Evolutionary conservation across 2,329 filamentous ascomycete genomes (phyloP).

Genomic region (Dothistroma septosporum): DNA sequence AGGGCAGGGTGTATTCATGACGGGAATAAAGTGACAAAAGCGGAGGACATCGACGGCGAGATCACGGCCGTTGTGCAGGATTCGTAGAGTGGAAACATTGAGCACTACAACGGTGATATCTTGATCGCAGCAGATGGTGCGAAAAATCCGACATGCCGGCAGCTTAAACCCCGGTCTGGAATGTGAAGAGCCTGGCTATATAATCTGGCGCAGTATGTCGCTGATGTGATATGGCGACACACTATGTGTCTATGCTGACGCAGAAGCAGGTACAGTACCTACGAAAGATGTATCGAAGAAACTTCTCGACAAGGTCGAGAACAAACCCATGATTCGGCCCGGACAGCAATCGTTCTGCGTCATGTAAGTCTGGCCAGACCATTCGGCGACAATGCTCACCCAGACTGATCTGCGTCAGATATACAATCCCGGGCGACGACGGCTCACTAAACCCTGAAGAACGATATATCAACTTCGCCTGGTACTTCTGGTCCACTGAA

Average conservation of each 20-base stretch:
- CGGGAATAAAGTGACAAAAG: constrained; percentile 13
- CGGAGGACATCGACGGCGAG: constrained; percentile 5
- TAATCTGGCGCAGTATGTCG: constrained; percentile 20
- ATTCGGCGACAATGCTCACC: not conserved
- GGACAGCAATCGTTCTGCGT: constrained; percentile 17
- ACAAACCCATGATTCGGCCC: constrained; percentile 12
- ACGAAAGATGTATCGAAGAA: constrained; percentile 10
- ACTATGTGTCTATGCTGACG: not conserved
- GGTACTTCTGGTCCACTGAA: constrained; percentile 24
- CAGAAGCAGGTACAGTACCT: constrained; percentile 9
- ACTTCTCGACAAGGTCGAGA: constrained; percentile 11
- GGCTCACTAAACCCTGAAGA: constrained; percentile 25
- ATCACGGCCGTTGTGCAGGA: constrained; percentile 13
- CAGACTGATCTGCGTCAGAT: constrained; percentile 9
- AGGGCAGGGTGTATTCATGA: constrained; percentile 9
- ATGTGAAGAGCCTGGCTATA: constrained; percentile 22
- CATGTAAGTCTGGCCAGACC: constrained; percentile 6
- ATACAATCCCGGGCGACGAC: constrained; percentile 30
- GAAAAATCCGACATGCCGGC: constrained; percentile 19
- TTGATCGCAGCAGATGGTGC: constrained; percentile 26
- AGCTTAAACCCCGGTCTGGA: constrained; percentile 14
- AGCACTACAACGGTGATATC: constrained; percentile 15
- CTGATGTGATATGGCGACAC: not conserved
- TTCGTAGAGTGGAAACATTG: constrained; percentile 3
- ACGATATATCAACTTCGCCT: constrained; percentile 30